Conservation (phyloP, 805 yeast species). For the Zygoascus bituminiphila region DNA sequence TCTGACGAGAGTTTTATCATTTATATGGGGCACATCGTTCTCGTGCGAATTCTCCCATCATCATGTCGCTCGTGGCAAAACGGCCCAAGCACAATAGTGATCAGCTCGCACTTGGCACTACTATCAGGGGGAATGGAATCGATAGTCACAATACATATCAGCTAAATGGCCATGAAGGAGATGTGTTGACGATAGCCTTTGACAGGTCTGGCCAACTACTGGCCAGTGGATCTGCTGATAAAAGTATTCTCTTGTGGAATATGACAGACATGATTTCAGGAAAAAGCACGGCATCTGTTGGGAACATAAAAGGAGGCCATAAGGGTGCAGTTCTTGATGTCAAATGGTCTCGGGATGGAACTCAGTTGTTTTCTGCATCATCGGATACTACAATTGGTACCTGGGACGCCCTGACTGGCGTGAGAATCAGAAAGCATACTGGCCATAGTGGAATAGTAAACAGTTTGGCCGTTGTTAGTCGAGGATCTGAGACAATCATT, state of each 20-base stretch:
- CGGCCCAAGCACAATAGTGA: neutral
- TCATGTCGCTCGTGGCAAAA: neutral
- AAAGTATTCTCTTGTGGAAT: conserved; percentile 35
- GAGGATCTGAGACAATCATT: conserved; percentile 30
- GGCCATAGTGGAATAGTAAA: conserved; percentile 50
- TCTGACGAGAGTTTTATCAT: too few relatives aligned
- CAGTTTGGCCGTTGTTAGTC: conserved; percentile 36
- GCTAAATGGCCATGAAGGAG: conserved; percentile 21
- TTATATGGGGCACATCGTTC: too few relatives aligned
- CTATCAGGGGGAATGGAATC: neutral
- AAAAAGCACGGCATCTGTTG: conserved; percentile 30
- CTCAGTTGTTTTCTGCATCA: conserved; percentile 40
- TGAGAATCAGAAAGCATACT: conserved; percentile 43
- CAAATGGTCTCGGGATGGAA: conserved; percentile 44
- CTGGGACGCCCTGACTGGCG: conserved; percentile 56
- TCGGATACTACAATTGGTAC: conserved; percentile 55
- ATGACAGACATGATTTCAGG: neutral
- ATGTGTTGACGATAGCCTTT: conserved; percentile 47
- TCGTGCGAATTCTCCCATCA: neutral
- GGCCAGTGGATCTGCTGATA: conserved; percentile 58
- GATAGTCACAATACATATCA: conserved; percentile 14
- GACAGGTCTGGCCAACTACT: conserved; percentile 40
- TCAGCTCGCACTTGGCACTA: neutral
- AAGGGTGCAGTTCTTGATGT: conserved; percentile 58
- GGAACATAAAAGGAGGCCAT: conserved; percentile 49